Evolutionary conservation across 2,329 filamentous ascomycete species (phyloP), one percentile per base, ranked within the genome.

Genomic region (Celoporthe dispersa): DNA sequence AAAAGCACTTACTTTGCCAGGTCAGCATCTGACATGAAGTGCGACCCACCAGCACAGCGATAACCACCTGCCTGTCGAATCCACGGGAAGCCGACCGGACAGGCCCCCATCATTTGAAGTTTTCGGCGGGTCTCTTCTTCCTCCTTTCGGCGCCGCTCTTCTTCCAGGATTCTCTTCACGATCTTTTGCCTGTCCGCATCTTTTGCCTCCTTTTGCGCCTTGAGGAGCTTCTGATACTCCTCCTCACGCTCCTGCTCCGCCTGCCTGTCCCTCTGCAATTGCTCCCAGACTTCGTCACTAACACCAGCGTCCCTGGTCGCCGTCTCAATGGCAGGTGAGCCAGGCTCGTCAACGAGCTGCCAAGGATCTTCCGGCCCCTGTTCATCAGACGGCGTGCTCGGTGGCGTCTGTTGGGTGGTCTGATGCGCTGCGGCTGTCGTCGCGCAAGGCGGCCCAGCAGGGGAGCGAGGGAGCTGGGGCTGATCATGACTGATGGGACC

Each of bases 1-100:
- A 63, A 16, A 63, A n/a, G 8, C n/a, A 1, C n/a, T 35, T 39
- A 19, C 12, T 35, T 39, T n/a, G 33, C 33, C 64, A 82, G 69
- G 62, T 78, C 69, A 51, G 65, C 76, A 75, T 88, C 79, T 2
- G 75, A 75, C 25, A 90, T 78, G 69, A 75, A 91, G 79, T 93
- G 91, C 2, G 75, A 75, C 0, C 90, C 90, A 0, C 86, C 91
- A 0, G 84, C 83, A 79, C 91, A 93, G 6, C 89, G 78, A 77
- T 88, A 93, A 0, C 91, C 91, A 2, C 68, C 75, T 1, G 2
- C 55, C 74, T 90, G 84, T 73, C 86, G 87, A 35, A 91, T 87
- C 91, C 91, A 94, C 0, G 69, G 67, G 75, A 63, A 93, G 0
- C 90, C 91, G 25, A 68, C 51, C 0, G 82, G 81, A 76, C 91